Evolutionary conservation across 148 eudicot genomes (phyloP).

Genomic region (Chenopodium quinoa): DNA sequence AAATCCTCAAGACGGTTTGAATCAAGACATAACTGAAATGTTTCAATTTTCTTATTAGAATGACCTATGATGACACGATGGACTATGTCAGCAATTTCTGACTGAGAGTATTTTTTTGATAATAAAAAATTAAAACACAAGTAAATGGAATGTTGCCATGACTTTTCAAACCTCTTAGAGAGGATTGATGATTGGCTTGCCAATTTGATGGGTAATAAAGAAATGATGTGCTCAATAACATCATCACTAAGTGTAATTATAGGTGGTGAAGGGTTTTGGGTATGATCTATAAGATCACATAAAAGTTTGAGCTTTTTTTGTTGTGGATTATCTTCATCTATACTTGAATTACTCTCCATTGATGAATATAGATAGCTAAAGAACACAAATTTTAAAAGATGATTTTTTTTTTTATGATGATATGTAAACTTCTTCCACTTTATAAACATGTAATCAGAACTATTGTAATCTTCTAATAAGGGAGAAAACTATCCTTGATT

Average conservation of each 20-base stretch:
- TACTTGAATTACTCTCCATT: too few relatives aligned
- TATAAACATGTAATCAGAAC: too few relatives aligned
- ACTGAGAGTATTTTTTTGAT: neutral
- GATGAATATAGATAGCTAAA: too few relatives aligned
- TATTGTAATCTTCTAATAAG: too few relatives aligned
- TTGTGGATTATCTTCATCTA: neutral
- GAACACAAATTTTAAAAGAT: neutral
- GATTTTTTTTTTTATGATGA: neutral
- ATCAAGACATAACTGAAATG: conserved; percentile 15
- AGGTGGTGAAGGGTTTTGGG: neutral
- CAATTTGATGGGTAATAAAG: neutral
- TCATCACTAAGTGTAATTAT: neutral
- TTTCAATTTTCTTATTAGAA: neutral
- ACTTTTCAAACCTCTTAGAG: conserved; percentile 23
- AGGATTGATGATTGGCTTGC: neutral
- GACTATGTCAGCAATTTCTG: neutral
- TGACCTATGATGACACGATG: neutral
- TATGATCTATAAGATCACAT: too few relatives aligned
- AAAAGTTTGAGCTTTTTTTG: neutral
- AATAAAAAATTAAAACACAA: neutral
- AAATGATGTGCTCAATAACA: conserved; percentile 18
- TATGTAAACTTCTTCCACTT: neutral
- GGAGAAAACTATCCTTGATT: too few relatives aligned
- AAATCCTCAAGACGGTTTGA: neutral
- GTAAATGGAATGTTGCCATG: conserved; percentile 13